Evolutionary conservation across 2,329 filamentous ascomycete species (phyloP).

Genomic region (Chaetomiaceae sp.): DNA sequence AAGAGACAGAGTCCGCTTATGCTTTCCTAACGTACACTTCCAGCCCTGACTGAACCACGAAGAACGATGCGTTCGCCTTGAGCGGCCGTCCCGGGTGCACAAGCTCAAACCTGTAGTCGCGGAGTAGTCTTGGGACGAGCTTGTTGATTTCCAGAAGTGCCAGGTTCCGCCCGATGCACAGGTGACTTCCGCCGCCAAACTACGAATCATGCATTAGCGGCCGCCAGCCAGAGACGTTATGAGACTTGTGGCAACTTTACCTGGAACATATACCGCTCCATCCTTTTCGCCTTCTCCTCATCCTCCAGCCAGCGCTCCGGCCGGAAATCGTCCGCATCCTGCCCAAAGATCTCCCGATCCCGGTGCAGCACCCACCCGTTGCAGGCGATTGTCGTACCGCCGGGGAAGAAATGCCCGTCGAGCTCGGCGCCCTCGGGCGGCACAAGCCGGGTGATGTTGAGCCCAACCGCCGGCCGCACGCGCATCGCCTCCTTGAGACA

Average conservation of each 20-base stretch:
- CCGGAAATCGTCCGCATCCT: conserved; percentile 48
- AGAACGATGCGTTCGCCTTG: conserved; percentile 53
- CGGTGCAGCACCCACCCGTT: conserved; percentile 53
- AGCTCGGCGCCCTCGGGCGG: conserved; percentile 49
- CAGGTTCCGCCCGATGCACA: conserved; percentile 53
- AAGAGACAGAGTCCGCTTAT: not conserved
- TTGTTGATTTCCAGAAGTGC: conserved; percentile 57
- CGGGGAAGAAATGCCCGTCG: conserved; percentile 48
- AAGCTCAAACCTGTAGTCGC: conserved; percentile 52
- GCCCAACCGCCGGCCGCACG: conserved; percentile 50
- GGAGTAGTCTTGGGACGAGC: conserved; percentile 49
- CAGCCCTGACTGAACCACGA: conserved; percentile 55
- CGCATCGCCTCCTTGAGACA: conserved; percentile 55
- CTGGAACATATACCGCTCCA: conserved; percentile 55
- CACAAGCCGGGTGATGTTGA: conserved; percentile 50
- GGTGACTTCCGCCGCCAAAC: conserved; percentile 52
- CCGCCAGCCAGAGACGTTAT: no score
- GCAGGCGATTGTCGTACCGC: conserved; percentile 49
- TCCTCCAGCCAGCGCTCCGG: conserved; percentile 53
- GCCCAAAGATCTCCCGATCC: conserved; percentile 45
- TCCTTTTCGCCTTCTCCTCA: conserved; percentile 40
- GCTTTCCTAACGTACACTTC: conserved; percentile 42
- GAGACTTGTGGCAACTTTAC: conserved; percentile 38
- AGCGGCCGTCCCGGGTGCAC: conserved; percentile 47
- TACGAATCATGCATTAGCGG: conserved; percentile 21